Conservation (phyloP, 257 asterid species). For the Solanum chmielewskii region DNA sequence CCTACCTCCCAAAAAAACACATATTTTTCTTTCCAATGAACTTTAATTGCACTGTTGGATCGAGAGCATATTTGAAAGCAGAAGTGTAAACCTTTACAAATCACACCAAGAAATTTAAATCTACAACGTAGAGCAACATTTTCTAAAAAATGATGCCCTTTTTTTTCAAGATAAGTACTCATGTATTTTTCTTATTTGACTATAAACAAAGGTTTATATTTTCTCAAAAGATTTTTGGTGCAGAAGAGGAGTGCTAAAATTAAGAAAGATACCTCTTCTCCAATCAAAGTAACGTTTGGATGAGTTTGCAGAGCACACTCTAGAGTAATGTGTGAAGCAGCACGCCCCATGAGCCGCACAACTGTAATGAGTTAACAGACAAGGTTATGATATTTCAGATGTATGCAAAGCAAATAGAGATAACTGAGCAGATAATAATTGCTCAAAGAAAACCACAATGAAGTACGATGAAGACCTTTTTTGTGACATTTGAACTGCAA, state of each 20-base stretch:
- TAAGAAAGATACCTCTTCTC: conserved; percentile 73
- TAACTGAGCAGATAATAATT: neutral
- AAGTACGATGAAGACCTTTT: neutral
- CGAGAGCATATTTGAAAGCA: neutral
- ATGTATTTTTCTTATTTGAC: neutral
- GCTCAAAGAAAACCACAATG: neutral
- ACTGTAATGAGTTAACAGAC: conserved; percentile 30
- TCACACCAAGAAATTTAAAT: neutral
- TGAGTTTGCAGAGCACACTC: conserved; percentile 99
- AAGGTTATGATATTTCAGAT: neutral
- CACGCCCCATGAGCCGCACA: conserved; percentile 98
- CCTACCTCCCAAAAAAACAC: neutral
- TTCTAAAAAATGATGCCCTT: neutral
- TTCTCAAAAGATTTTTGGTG: neutral
- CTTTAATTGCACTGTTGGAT: neutral
- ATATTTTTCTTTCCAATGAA: neutral
- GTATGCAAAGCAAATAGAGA: neutral
- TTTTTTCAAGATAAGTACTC: neutral
- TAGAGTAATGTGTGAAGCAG: conserved; percentile 96
- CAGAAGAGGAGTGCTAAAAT: neutral
- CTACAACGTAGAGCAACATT: neutral
- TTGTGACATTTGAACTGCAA: neutral
- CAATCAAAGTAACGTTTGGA: conserved; percentile 89
- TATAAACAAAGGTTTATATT: neutral
- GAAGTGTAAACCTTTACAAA: neutral